Evolutionary conservation across 2,329 filamentous ascomycete genomes (phyloP).

Genomic region (Diplodia seriata): DNA sequence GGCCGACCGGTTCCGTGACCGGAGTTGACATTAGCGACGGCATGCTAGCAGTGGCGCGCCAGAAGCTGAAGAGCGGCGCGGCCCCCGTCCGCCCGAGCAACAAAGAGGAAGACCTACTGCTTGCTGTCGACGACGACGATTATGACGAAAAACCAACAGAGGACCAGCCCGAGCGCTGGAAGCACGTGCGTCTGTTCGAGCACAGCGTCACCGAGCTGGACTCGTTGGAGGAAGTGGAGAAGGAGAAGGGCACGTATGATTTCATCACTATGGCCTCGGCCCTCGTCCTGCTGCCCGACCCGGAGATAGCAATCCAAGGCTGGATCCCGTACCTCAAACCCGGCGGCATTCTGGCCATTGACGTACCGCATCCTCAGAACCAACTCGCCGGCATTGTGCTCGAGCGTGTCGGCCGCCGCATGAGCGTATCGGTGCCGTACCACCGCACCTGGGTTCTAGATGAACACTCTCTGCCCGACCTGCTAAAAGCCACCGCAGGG

Average conservation of each 20-base stretch:
- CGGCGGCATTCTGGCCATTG: constrained; percentile 49
- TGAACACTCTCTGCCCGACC: constrained; percentile 41
- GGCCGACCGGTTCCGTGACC: constrained; percentile 46
- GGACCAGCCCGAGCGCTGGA: constrained; percentile 37
- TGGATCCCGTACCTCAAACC: constrained; percentile 52
- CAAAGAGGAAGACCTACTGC: not conserved
- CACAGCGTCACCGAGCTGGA: constrained; percentile 50
- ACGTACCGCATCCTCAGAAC: constrained; percentile 50
- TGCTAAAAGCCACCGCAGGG: constrained; percentile 37
- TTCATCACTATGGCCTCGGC: constrained; percentile 51
- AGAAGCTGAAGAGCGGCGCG: constrained; percentile 16
- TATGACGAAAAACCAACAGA: constrained; percentile 36
- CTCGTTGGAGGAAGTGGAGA: constrained; percentile 34
- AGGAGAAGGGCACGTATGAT: constrained; percentile 42
- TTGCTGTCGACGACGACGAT: constrained; percentile 34
- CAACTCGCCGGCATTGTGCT: constrained; percentile 48
- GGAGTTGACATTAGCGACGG: constrained; percentile 51
- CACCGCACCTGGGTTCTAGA: constrained; percentile 47
- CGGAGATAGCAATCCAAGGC: constrained; percentile 45
- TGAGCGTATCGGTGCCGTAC: constrained; percentile 46
- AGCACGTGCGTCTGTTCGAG: constrained; percentile 46
- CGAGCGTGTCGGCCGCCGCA: constrained; percentile 45
- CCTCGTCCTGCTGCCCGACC: constrained; percentile 51
- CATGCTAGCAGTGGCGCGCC: constrained; percentile 39
- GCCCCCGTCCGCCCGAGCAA: not conserved